Conservation (phyloP, 2,329 filamentous ascomycete species). For the Botrytis deweyae region DNA sequence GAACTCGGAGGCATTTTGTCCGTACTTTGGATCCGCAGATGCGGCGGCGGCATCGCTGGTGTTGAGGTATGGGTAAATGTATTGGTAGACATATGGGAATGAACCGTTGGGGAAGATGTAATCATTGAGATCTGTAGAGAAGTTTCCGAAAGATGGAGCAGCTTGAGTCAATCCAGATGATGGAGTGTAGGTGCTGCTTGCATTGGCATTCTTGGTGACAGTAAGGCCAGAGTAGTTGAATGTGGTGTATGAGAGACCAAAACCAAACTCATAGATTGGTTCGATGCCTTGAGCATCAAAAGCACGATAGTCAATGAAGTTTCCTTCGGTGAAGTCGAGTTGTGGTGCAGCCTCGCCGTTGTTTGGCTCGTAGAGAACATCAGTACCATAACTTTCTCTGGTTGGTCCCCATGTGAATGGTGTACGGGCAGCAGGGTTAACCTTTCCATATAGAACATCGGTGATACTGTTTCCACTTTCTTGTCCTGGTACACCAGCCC, state of each 20-base stretch:
- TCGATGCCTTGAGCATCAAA: slow-evolving; percentile 65
- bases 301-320: slow-evolving; percentile 78
- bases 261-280: slow-evolving; percentile 79
- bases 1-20: slow-evolving; percentile 33
- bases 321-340: slow-evolving; percentile 71
- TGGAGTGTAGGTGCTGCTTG: slow-evolving; percentile 42
- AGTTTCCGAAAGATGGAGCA: slow-evolving; percentile 63
- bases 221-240: slow-evolving; percentile 71
- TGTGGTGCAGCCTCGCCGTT: slow-evolving; percentile 67
- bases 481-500: slow-evolving; percentile 79
- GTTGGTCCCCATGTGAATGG: slow-evolving; percentile 78
- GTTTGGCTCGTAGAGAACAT: slow-evolving; percentile 55
- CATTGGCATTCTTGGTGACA: slow-evolving; percentile 33
- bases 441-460: slow-evolving; percentile 79
- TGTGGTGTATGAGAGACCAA: slow-evolving; percentile 76
- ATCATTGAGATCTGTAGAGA: slow-evolving; percentile 60
- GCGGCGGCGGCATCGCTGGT: slow-evolving; percentile 50
- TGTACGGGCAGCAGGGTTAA: slow-evolving; percentile 73
- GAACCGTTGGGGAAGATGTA: slow-evolving; percentile 66
- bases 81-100: slow-evolving; percentile 47
- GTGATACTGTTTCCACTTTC: slow-evolving; percentile 77
- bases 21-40: slow-evolving; percentile 41
- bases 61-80: slow-evolving; percentile 59
- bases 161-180: slow-evolving; percentile 60
- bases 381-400: slow-evolving; percentile 48